phyloP scores from a whole-genome alignment of 176 grass and related monocot genomes.

The Phragmites australis region DNA sequence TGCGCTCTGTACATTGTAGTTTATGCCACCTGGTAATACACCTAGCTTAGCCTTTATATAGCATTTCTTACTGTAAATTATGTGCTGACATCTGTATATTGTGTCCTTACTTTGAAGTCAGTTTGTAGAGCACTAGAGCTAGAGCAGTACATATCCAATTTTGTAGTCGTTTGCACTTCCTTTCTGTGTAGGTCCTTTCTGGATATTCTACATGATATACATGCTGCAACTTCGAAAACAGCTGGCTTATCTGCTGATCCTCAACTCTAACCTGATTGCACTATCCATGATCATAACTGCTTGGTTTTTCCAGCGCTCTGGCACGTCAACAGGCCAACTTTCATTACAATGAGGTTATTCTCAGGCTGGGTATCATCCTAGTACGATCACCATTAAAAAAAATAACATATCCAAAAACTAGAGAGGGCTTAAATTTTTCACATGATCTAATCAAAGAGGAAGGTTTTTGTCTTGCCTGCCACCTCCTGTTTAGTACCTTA shows the following conservation, averaged over 20 bases:
- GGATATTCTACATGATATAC: neutral
- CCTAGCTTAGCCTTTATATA: neutral
- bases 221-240: neutral
- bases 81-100: neutral
- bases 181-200: neutral
- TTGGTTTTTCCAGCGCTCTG: neutral
- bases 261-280: too few species aligned
- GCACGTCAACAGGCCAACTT: conserved; percentile 7
- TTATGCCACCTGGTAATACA: neutral
- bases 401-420: conserved; percentile 4
- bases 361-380: conserved; percentile 26
- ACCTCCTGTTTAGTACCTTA: conserved; percentile 12
- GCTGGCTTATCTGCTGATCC: neutral
- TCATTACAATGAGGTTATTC: conserved; percentile 10
- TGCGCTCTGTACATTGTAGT: conserved; percentile 29
- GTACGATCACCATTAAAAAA: conserved; percentile 9
- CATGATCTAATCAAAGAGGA: conserved; percentile 19
- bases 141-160: neutral
- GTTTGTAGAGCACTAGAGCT: neutral
- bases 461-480: conserved; percentile 10
- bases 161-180: neutral
- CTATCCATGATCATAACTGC: neutral
- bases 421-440: conserved; percentile 5
- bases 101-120: neutral
- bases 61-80: neutral